Evolutionary conservation across 2,329 filamentous ascomycete genomes (phyloP), one percentile per base, ranked within the genome.

Genomic region (Sporothrix dimorphospora): DNA sequence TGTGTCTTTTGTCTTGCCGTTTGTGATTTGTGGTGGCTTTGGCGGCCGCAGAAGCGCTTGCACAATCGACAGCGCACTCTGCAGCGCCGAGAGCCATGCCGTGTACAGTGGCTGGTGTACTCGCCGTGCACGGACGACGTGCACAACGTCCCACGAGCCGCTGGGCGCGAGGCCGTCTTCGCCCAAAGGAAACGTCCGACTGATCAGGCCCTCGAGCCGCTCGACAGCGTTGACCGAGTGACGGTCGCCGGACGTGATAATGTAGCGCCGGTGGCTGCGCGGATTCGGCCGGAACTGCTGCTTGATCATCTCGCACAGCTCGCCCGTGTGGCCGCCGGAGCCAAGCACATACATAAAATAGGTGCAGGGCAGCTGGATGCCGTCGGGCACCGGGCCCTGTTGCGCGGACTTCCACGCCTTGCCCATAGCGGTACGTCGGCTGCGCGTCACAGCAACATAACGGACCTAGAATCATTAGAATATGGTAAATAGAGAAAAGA

Each of bases 311-410:
- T 91, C 90, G 74, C 97, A 86, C 92, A 99, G 97, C 81, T 99
- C 96, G 65, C 94, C 91, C 0, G 96, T 98, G 82, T 99, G 96
- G 0, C 96, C 96, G 42, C 96, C 96, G 2, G 93, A 97, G 69
- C 96, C 96, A 30, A 98, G 91, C 34, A 98, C 90, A 75, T 97
- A 88, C 42, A 97, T 84, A 70, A 94, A 84, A 80, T 94, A 87
- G 34, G 82, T 81, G 3, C 77, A 75, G 5, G 77, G 78, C 21
- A 78, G 74, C 27, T 55, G 42, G 7, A 49, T 71, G 3, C 70
- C 71, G 19, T 75, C 74, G 8, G 74, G 75, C 7, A 73, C 69
- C n/a, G 47, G 55, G 9, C 72, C 73, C 2, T 69, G 47, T 8
- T 55, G 49, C 7, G 74, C 70, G 2, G 73, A 69, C 3, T 66